A percentile compares a stretch with the other conserved stretches of the same genome.
Evolutionary conservation across 2,329 filamentous ascomycete species (phyloP).

Genomic region (Metarhizium rileyi): DNA sequence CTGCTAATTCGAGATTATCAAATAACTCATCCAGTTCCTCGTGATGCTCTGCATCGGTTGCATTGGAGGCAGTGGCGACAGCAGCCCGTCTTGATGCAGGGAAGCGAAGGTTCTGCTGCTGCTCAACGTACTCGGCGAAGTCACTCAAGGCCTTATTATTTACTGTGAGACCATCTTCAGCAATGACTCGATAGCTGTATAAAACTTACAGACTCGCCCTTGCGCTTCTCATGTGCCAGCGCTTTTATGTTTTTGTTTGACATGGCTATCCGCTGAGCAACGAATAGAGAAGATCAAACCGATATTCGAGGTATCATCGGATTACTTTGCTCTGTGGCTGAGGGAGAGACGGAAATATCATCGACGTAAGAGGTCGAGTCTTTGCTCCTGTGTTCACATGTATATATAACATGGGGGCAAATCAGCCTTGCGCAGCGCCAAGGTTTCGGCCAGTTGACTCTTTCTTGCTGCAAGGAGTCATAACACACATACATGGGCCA

Average conservation of each 20-base stretch:
- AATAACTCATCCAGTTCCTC: constrained; percentile 89
- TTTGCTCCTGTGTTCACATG: no score
- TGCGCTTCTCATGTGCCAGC: constrained; percentile 68
- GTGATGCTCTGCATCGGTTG: constrained; percentile 40
- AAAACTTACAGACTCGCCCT: constrained; percentile 67
- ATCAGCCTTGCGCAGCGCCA: neutral
- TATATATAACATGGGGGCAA: neutral
- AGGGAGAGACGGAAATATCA: neutral
- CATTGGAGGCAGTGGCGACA: constrained; percentile 18
- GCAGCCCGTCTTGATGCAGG: constrained; percentile 27
- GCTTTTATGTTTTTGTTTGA: constrained; percentile 47
- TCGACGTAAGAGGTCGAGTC: neutral
- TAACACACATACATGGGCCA: constrained; percentile 4
- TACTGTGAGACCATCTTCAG: constrained; percentile 4
- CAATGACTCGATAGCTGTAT: neutral
- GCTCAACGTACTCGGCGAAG: constrained; percentile 95
- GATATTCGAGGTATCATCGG: constrained; percentile 21
- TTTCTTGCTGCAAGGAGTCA: neutral
- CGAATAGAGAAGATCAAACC: constrained; percentile 11
- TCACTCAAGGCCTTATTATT: constrained; percentile 67
- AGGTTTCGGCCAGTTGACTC: constrained; percentile 8
- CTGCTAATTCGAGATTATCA: constrained; percentile 73
- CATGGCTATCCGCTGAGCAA: constrained; percentile 33
- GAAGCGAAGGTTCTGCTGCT: constrained; percentile 71
- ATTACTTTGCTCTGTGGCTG: neutral